Percentiles rank a stretch among this genome's conserved stretches.
Evolutionary conservation across 306 rosid genomes (phyloP).

Genomic region (Castanospermum australe): DNA sequence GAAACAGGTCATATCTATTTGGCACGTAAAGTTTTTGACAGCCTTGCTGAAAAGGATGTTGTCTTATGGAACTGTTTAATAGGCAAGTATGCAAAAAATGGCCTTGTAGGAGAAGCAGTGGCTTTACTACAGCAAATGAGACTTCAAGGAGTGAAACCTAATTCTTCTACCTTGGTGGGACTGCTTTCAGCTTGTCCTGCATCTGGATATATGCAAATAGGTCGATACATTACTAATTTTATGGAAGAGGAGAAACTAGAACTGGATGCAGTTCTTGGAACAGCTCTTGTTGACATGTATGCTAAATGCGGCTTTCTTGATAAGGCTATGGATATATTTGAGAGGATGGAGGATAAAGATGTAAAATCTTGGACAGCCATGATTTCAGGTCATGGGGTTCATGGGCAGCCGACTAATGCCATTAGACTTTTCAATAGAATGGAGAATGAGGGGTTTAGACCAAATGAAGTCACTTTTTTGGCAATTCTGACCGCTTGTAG

Average conservation of each 20-base stretch:
- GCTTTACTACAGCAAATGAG: conserved; percentile 49
- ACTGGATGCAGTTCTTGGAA: conserved; percentile 67
- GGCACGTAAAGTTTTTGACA: conserved; percentile 44
- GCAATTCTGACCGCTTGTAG: conserved; percentile 63
- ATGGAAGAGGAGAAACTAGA: conserved; percentile 50
- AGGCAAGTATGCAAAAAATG: conserved; percentile 52
- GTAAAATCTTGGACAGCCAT: conserved; percentile 74
- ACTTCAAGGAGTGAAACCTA: conserved; percentile 44
- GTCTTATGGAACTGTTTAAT: conserved; percentile 74
- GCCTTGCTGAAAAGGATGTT: conserved; percentile 54
- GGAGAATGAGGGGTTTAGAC: conserved; percentile 56
- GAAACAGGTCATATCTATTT: conserved; percentile 38
- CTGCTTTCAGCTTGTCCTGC: conserved; percentile 65
- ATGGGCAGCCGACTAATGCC: conserved; percentile 60
- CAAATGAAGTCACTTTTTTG: conserved; percentile 66
- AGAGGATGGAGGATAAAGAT: conserved; percentile 60
- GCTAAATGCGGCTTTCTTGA: conserved; percentile 69
- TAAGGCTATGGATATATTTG: conserved; percentile 52
- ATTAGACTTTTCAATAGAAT: conserved; percentile 46
- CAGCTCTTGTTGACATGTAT: conserved; percentile 66
- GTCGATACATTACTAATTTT: conserved; percentile 36
- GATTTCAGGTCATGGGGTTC: conserved; percentile 67
- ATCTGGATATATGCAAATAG: conserved; percentile 42
- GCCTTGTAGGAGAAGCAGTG: conserved; percentile 51
- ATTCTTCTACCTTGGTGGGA: conserved; percentile 63